These are phyloP conservation scores for Ramalina intermedia DNA, from an alignment of 495 filamentous ascomycete genomes.

Conservation along the genomic window DNA sequence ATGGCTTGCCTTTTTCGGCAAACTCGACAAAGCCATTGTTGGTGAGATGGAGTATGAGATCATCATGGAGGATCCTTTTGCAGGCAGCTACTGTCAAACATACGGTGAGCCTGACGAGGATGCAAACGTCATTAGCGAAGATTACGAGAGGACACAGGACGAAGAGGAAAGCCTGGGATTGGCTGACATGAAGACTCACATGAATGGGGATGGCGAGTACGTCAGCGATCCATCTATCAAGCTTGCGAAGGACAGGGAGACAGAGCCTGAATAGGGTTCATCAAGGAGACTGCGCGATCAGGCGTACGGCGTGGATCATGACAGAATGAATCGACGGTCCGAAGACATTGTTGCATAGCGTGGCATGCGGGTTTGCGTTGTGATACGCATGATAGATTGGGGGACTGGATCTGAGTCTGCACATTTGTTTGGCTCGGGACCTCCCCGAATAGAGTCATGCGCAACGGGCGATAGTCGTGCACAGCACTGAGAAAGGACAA, in stretches of 20 bases:
- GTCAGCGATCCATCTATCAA: slow-evolving; percentile 7
- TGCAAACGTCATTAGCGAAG: slow-evolving; percentile 63
- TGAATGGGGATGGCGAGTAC: slow-evolving; percentile 50
- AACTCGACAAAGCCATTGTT: slow-evolving; percentile 60
- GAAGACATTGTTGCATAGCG: no score
- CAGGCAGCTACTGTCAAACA: slow-evolving; percentile 81
- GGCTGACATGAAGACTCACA: slow-evolving; percentile 82
- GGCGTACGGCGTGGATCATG: no score
- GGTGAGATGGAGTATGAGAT: slow-evolving; percentile 77
- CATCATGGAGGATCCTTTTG: slow-evolving; percentile 74
- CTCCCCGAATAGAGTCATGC: no score
- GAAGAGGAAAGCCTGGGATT: slow-evolving; percentile 88
- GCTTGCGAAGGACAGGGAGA: neutral
- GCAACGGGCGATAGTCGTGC: no score
- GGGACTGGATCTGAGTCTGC: no score
- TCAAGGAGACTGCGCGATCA: no score
- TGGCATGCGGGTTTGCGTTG: no score
- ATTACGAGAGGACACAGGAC: slow-evolving; percentile 75
- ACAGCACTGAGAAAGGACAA: no score
- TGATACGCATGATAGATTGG: no score
- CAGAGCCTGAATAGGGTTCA: neutral
- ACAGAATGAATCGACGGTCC: no score
- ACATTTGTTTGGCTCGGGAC: no score
- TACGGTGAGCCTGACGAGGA: slow-evolving; percentile 55
- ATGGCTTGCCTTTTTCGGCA: slow-evolving; percentile 71